phyloP scores from a whole-genome alignment of 441 rosid species.

The Syzygium syzygioides region DNA sequence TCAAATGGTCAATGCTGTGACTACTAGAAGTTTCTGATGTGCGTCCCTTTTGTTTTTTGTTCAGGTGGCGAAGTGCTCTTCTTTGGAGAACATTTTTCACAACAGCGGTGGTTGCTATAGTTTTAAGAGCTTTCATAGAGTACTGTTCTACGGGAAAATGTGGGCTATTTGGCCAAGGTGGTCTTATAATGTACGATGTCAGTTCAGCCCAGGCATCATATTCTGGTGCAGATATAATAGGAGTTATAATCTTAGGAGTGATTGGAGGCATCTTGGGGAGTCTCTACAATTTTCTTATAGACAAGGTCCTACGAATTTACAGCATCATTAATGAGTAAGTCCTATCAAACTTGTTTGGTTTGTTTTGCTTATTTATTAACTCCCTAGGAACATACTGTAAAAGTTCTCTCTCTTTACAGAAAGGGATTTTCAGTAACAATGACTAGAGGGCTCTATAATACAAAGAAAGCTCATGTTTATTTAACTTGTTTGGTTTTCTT shows the following conservation, averaged over 20 bases:
- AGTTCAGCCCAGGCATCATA: conserved; percentile 41
- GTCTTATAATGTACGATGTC: conserved; percentile 91
- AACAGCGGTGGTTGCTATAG: conserved; percentile 94
- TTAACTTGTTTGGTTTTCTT: neutral
- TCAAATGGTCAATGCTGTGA: neutral
- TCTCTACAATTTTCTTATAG: conserved; percentile 71
- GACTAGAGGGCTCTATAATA: neutral
- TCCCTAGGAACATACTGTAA: neutral
- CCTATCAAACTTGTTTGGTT: neutral
- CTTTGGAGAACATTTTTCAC: conserved; percentile 98
- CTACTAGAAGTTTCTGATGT: neutral
- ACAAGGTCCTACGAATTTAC: conserved; percentile 83
- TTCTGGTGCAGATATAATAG: conserved; percentile 54
- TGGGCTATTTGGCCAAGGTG: conserved; percentile 90
- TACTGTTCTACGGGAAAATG: conserved; percentile 64
- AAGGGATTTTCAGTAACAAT: neutral
- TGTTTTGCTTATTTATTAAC: neutral
- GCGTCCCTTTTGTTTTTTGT: neutral
- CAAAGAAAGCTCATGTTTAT: neutral
- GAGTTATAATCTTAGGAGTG: conserved; percentile 69
- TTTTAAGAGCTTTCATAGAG: conserved; percentile 64
- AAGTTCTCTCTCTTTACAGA: neutral
- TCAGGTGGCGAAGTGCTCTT: conserved; percentile 98
- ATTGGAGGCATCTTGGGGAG: conserved; percentile 86
- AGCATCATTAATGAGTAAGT: conserved; percentile 83